Evolutionary conservation across 495 filamentous ascomycete genomes (phyloP).

Genomic region (Penicillium mononematosum): DNA sequence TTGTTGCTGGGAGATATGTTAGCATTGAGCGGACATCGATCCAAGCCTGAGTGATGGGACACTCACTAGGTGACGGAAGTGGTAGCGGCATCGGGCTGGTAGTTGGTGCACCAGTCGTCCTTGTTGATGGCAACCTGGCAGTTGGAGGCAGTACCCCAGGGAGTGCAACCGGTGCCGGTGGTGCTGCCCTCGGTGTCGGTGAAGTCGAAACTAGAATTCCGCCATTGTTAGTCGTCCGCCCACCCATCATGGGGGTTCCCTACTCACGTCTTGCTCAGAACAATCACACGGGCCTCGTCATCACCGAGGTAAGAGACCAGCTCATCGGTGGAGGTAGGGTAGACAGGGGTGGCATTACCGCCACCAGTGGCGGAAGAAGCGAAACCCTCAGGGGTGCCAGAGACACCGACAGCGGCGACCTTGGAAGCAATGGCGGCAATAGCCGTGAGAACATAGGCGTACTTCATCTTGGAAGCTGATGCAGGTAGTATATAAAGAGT

Average conservation of each 20-base stretch:
- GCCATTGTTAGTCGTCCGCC: background rate
- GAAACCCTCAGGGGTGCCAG: constrained; percentile 40
- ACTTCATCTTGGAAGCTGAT: constrained; percentile 2
- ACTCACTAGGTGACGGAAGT: constrained; percentile 40
- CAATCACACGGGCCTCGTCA: constrained; percentile 36
- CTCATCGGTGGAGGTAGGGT: constrained; percentile 38
- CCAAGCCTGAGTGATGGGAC: too few relatives aligned
- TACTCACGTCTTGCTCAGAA: constrained; percentile 33
- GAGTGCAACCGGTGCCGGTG: constrained; percentile 43
- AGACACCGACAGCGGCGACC: constrained; percentile 20
- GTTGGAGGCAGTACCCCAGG: constrained; percentile 41
- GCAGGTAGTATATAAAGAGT: background rate
- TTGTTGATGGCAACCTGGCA: constrained; percentile 56
- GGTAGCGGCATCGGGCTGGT: constrained; percentile 34
- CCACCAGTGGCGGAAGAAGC: constrained; percentile 45
- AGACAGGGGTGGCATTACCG: constrained; percentile 38
- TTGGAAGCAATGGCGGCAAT: constrained; percentile 8
- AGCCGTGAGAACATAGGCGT: constrained; percentile 4
- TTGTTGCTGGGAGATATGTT: constrained; percentile 29
- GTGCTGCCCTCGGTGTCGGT: constrained; percentile 41
- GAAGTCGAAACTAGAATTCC: constrained; percentile 37
- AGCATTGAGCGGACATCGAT: background rate
- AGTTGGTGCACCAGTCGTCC: constrained; percentile 48
- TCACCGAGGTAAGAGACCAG: constrained; percentile 46
- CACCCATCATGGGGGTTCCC: background rate